Conservation (phyloP, 345 rosid species). For the Salix caprea region DNA sequence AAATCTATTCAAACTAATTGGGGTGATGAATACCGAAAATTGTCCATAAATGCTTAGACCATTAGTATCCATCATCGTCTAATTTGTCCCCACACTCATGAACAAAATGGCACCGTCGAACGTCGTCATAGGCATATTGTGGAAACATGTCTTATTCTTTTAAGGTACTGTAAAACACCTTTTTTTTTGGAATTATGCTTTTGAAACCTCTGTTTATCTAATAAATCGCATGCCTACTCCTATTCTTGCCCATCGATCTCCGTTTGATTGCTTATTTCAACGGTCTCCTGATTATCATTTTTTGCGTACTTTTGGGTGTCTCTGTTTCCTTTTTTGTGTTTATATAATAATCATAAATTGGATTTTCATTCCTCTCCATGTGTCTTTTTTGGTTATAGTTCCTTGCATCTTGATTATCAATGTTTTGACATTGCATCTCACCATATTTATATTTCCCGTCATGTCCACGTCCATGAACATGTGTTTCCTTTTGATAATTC, state of each 20-base stretch:
- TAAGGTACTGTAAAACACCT: not conserved
- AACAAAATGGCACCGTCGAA: too few species aligned
- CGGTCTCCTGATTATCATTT: too few species aligned
- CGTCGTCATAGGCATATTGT: too few species aligned
- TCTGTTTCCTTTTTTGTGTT: too few species aligned
- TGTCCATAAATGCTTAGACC: not conserved
- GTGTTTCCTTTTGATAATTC: too few species aligned
- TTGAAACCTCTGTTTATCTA: not conserved
- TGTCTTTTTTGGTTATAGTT: too few species aligned
- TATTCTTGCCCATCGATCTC: not conserved
- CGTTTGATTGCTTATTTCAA: not conserved
- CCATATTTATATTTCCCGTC: not conserved
- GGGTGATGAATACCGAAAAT: not conserved
- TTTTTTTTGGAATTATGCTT: too few species aligned
- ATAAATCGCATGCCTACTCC: not conserved
- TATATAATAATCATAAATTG: too few species aligned
- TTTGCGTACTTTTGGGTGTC: not conserved
- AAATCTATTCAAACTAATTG: too few species aligned
- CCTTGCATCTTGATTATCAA: not conserved
- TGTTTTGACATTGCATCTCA: not conserved
- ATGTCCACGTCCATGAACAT: too few species aligned
- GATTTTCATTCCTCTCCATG: not conserved
- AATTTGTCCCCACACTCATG: not conserved
- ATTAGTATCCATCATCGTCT: not conserved
- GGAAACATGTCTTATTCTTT: not conserved